Conservation (phyloP, 805 yeast genomes). For the Metschnikowia baotianmanensis region DNA sequence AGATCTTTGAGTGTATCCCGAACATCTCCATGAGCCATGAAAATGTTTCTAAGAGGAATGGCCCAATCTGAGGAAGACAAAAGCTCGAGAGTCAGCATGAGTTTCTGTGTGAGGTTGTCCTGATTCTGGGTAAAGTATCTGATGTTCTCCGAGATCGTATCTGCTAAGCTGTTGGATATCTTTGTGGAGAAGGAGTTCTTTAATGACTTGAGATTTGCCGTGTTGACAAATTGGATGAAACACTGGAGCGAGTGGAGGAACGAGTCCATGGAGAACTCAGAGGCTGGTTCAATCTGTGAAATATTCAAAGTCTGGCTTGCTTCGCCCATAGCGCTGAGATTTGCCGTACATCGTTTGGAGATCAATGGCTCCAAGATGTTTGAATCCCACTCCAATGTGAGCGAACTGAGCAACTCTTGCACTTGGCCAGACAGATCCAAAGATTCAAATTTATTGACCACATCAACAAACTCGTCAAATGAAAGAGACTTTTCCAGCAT, state of each 20-base stretch:
- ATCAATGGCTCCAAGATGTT: conserved; percentile 15
- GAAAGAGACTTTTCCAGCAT: neutral
- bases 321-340: conserved; percentile 6
- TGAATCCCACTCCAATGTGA: conserved; percentile 14
- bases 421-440: conserved; percentile 13
- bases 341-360: conserved; percentile 5
- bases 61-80: conserved; percentile 25
- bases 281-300: neutral
- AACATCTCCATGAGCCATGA: conserved; percentile 17
- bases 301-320: neutral
- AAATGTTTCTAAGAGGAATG: conserved; percentile 21
- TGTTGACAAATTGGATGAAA: conserved; percentile 32
- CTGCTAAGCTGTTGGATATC: conserved; percentile 29
- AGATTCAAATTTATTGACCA: conserved; percentile 8
- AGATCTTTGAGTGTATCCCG: conserved; percentile 27
- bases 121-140: conserved; percentile 19
- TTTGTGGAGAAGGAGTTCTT: conserved; percentile 27
- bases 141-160: conserved; percentile 32
- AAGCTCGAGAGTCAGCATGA: conserved; percentile 21
- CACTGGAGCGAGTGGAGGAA: conserved; percentile 25
- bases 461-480: conserved; percentile 3
- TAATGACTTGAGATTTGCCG: conserved; percentile 21
- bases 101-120: conserved; percentile 18
- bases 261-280: conserved; percentile 3
- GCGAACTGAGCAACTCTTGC: conserved; percentile 4